phyloP scores from a whole-genome alignment of 2,329 filamentous ascomycete species.

The Xylaria sp. region DNA sequence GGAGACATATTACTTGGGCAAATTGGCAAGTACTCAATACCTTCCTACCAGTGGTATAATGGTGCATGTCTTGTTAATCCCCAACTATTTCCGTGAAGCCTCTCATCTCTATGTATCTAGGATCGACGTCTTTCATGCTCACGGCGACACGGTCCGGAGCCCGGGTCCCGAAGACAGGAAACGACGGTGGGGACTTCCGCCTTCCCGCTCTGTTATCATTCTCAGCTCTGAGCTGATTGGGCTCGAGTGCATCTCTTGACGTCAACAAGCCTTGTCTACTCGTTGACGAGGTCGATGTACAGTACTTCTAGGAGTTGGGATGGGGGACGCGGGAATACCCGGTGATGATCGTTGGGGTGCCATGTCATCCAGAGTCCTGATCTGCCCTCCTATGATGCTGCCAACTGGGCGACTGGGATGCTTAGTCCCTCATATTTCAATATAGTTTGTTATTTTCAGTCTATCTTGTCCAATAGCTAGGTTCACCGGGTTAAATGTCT shows the following conservation, averaged over 20 bases:
- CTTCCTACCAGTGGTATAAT: too few relatives aligned
- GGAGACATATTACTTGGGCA: too few relatives aligned
- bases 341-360: constrained; percentile 56
- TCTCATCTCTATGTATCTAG: constrained; percentile 17
- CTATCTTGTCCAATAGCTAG: constrained; percentile 54
- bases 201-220: constrained; percentile 54
- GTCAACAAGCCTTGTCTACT: constrained; percentile 59
- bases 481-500: constrained; percentile 56
- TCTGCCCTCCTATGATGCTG: constrained; percentile 61
- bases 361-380: constrained; percentile 61
- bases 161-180: constrained; percentile 52
- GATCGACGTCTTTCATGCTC: constrained; percentile 51
- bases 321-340: constrained; percentile 63
- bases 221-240: constrained; percentile 67
- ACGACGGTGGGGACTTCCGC: constrained; percentile 54
- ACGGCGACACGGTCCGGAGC: constrained; percentile 58
- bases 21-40: too few relatives aligned
- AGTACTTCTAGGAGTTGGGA: constrained; percentile 63
- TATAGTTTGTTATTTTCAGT: constrained; percentile 45
- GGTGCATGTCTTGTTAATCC: too few relatives aligned
- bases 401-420: constrained; percentile 70
- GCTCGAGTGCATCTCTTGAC: constrained; percentile 60
- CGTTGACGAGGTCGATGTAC: constrained; percentile 63
- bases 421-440: constrained; percentile 59
- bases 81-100: constrained; percentile 3